Evolutionary conservation across 495 filamentous ascomycete genomes (phyloP).

Genomic region (Penicillium longicatenatum): DNA sequence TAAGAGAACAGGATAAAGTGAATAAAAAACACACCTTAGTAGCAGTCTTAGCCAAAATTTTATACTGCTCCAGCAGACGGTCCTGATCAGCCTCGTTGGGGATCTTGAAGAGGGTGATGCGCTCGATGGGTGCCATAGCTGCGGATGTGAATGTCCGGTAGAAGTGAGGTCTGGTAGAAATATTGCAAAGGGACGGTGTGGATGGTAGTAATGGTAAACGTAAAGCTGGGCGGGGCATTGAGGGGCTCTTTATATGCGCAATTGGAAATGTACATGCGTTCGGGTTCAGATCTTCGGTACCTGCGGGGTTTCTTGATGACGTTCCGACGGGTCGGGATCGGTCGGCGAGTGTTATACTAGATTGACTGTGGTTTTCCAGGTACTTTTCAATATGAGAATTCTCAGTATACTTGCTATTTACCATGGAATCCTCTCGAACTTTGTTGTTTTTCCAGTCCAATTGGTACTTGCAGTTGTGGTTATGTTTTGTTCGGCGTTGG

Average conservation of each 20-base stretch:
- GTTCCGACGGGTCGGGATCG: conserved; percentile 1
- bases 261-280: not conserved
- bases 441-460: not conserved
- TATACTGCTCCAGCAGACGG: conserved; percentile 50
- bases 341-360: not conserved
- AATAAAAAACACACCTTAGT: conserved; percentile 41
- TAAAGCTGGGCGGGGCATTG: conserved; percentile 9
- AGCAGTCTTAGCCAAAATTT: conserved; percentile 51
- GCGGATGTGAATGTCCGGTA: not conserved
- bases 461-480: not conserved
- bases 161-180: not conserved
- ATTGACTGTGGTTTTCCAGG: not conserved
- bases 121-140: conserved; percentile 51
- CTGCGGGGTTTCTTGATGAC: conserved; percentile 1
- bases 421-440: not conserved
- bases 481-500: not conserved
- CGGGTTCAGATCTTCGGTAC: not conserved
- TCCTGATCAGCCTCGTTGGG: conserved; percentile 48
- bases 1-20: not conserved
- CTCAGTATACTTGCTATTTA: not conserved
- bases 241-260: not conserved
- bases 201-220: not conserved
- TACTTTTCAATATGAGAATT: not conserved
- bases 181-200: not conserved
- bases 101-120: conserved; percentile 63